Evolutionary conservation across 495 filamentous ascomycete genomes (phyloP).

Genomic region (Hyaloscypha finlandica): DNA sequence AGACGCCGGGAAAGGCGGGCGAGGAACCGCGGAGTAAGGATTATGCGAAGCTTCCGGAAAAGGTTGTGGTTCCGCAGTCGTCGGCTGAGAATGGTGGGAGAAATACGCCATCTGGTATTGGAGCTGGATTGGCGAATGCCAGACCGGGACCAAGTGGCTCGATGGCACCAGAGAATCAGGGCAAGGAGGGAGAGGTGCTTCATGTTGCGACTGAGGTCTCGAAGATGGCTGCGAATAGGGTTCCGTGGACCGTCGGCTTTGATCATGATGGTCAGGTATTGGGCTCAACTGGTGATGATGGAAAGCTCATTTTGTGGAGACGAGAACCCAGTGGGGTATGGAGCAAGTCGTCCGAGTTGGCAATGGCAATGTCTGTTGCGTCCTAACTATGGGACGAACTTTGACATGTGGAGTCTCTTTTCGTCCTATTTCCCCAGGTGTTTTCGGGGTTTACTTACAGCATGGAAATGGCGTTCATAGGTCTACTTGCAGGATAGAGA

Average conservation of each 20-base stretch:
- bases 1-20: slow-evolving; percentile 50
- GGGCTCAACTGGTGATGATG: slow-evolving; percentile 61
- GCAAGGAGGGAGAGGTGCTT: slow-evolving; percentile 43
- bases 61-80: slow-evolving; percentile 18
- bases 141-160: slow-evolving; percentile 39
- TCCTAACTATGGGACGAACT: background rate
- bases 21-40: slow-evolving; percentile 20
- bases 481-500: background rate
- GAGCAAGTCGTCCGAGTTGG: slow-evolving; percentile 56
- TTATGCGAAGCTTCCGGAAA: slow-evolving; percentile 27
- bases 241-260: slow-evolving; percentile 61
- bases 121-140: slow-evolving; percentile 59
- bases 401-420: background rate
- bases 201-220: slow-evolving; percentile 52
- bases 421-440: background rate
- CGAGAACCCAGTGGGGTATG: slow-evolving; percentile 54
- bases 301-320: slow-evolving; percentile 58
- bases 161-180: slow-evolving; percentile 31
- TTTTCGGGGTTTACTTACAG: background rate
- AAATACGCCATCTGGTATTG: slow-evolving; percentile 50
- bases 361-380: slow-evolving; percentile 43
- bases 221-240: slow-evolving; percentile 53
- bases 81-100: slow-evolving; percentile 24
- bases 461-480: background rate
- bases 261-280: slow-evolving; percentile 63